phyloP scores from a whole-genome alignment of 2,329 filamentous ascomycete genomes.

The Fusarium sp. region DNA sequence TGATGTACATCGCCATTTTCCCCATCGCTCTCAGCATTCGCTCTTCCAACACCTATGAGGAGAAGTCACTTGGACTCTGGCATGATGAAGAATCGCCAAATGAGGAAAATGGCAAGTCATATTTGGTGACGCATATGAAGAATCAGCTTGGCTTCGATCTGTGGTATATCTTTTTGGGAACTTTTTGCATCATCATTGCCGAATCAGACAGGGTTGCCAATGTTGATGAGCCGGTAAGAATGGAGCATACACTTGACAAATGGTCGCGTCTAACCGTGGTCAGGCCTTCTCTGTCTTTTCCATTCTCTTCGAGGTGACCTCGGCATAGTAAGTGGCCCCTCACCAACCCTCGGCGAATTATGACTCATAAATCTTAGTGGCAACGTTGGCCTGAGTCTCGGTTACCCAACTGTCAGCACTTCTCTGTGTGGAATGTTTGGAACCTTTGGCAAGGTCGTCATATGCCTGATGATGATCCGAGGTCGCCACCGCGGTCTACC shows the following conservation, averaged over 20 bases:
- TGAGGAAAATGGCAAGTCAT: conserved; percentile 39
- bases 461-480: conserved; percentile 50
- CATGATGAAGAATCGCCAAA: conserved; percentile 30
- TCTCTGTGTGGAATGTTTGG: conserved; percentile 44
- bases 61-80: conserved; percentile 70
- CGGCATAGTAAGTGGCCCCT: conserved; percentile 41
- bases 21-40: conserved; percentile 71
- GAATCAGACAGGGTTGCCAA: conserved; percentile 38
- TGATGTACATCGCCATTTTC: conserved; percentile 73
- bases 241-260: not conserved
- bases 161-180: conserved; percentile 53
- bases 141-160: conserved; percentile 53
- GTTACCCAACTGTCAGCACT: conserved; percentile 41
- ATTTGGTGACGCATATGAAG: conserved; percentile 47
- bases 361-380: conserved; percentile 31
- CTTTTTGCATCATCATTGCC: conserved; percentile 47
- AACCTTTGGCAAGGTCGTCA: conserved; percentile 46
- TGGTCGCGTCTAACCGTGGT: not conserved
- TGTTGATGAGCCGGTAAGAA: conserved; percentile 33
- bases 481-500: conserved; percentile 48
- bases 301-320: conserved; percentile 46
- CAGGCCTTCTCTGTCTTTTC: conserved; percentile 45
- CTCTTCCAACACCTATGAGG: conserved; percentile 69
- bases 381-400: conserved; percentile 49
- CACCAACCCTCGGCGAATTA: not conserved